These are phyloP conservation scores for Phytophthora brassicae DNA, from an alignment of 352 stramenopile genomes.

Conservation along the genomic window DNA sequence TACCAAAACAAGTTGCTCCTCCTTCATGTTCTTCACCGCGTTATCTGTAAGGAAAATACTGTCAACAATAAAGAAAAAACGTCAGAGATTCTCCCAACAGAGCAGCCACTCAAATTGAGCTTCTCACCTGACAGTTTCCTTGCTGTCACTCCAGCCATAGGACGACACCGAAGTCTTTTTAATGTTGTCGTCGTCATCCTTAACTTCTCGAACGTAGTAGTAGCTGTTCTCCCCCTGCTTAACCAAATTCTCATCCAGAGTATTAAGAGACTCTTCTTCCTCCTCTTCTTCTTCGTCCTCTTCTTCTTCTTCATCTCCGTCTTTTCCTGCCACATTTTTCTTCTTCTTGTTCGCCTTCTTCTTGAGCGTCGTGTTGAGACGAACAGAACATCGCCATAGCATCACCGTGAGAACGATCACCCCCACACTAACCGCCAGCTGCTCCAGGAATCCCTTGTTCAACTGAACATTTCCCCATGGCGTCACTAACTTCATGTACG, in stretches of 20 bases:
- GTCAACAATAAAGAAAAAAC: conserved; percentile 5
- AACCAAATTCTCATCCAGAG: conserved; percentile 65
- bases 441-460: conserved; percentile 48
- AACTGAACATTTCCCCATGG: conserved; percentile 65
- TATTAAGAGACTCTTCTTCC: no score
- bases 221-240: conserved; percentile 83
- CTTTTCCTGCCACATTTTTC: neutral
- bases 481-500: conserved; percentile 73
- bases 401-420: conserved; percentile 43
- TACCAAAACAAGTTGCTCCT: conserved; percentile 70
- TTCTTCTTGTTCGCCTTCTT: conserved; percentile 20
- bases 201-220: conserved; percentile 65
- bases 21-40: conserved; percentile 47
- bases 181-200: conserved; percentile 21
- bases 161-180: conserved; percentile 67
- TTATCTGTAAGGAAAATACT: conserved; percentile 84
- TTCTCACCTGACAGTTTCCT: conserved; percentile 59
- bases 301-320: conserved; percentile 7
- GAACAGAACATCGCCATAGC: conserved; percentile 37
- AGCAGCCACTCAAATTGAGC: no score
- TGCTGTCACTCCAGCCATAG: conserved; percentile 80
- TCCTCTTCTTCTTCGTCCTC: conserved; percentile 14
- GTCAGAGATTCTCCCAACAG: no score
- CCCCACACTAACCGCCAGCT: conserved; percentile 36
- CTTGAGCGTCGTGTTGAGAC: conserved; percentile 38